Base-by-base conservation (phyloP, 202 grass and related monocot species). In the Setaria italica region DNA sequence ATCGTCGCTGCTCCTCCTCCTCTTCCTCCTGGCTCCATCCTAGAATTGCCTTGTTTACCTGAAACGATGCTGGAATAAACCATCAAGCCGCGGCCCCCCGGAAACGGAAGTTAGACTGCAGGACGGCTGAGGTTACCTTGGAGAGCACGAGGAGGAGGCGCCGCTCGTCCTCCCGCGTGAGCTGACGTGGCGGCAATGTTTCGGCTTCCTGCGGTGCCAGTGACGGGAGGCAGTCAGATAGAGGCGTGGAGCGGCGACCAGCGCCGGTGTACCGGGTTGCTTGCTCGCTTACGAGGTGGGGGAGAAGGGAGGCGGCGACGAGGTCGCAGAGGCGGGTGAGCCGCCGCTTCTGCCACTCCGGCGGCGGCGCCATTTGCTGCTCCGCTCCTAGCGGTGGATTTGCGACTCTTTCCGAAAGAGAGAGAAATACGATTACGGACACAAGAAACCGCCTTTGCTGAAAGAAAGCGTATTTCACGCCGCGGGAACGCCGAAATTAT, bases 261-360 rank as follows among this genome's bases (percentile, higher is more conserved):
- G 66, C 21, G 41, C 5, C 9, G 13, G 25, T 6, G 0, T 2
- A 8, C 34, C 21, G 62, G 54, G 32, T 6, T 53, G 51, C 84
- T 62, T 37, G 78, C 84, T 67, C 35, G 69, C 86, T 72, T 79
- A 95, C 90, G 63, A 89, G 73, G 80, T 85, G 85, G 21, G 81
- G 66, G 9, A 91, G 88, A 63, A 97, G 83, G 9, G 85, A 87
- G 62, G 19, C 57, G 39, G 83, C 42, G 77, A 93, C 84, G 80
- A 98, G 95, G 73, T 81, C 71, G 89, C 95, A 98, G 47, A 95
- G 83, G 53, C 86, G 74, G 67, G 87, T 64, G 11, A 90, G 65
- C 46, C 62, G 85, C 89, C 76, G 79, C 82, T 84, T 85, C 89
- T 77, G 76, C 80, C 55, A 77, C 72, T 82, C 84, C 39, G 63